Base-by-base conservation (phyloP, 2,329 filamentous ascomycete genomes). In the Scedosporium minutisporum region DNA sequence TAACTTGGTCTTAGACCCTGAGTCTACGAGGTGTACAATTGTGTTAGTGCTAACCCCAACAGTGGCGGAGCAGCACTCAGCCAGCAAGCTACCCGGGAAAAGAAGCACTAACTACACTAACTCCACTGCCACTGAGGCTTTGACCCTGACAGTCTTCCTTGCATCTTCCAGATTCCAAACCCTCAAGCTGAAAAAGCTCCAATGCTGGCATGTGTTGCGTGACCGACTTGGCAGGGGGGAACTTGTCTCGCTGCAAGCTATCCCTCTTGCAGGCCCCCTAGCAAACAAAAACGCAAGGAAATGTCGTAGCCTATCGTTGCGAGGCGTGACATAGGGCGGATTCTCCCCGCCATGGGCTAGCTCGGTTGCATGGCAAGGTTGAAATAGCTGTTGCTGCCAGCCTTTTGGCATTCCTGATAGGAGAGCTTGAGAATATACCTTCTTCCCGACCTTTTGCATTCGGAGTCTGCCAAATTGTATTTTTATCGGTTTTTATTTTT, bases 261-360 rank as follows among this genome's bases (percentile, higher is more conserved):
- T 3, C 3, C 51, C 51, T 55, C 6, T 55, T 55, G 18, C 51
- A 27, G 18, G 3, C 23, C 12, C 12, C 18, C 12, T 4, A 14
- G 51, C 51, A 18, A 23, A 14, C 18, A 55, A 10, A 27, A 5
- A 23, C 12, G 18, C 23, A 16, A 25, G 21, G 23, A 55, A 55
- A 38, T 38, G 33, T 41, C 21, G 14, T 53, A 16, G 44, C 59
- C 59, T 61, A 61, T 61, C 59, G 59, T 51, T 61, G 42, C 44
- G 14, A 61, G 59, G 59, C 44, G 59, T 61, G 59, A n/a, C 59
- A 61, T 25, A n/a, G 29, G 59, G 59, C 44, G 29, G 33, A 38
- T 33, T 51, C 23, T 48, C 23, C 41, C 6, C 9, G 21, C 23
- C 33, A 25, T 44, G 5, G n/a, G 51, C 51, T 60, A n/a, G 58